Evolutionary conservation across 2,329 filamentous ascomycete genomes (phyloP), one percentile per base, ranked within the genome.

Genomic region (Aspergillus chevalieri): DNA sequence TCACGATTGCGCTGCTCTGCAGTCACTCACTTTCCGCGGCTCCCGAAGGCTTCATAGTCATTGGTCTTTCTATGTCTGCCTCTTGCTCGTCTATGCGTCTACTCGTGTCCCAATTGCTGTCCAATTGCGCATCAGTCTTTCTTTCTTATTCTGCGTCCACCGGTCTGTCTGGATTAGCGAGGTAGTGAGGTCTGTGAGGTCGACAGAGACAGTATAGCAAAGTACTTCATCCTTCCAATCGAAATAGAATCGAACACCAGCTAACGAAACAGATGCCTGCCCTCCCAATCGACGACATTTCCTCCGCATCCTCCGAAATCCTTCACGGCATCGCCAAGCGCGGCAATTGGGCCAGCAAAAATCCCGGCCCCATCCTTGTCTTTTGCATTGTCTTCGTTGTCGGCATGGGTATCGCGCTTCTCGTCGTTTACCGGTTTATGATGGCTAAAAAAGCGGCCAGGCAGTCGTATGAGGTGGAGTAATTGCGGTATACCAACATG

Each of bases 301-400:
- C 38, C 9, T 41, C 38, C 38, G 52, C 22, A 15, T 46, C 17
- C 50, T 53, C 38, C 46, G 50, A 45, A 24, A 36, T 26, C 22
- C 28, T 26, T 15, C 30, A 57, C 43, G 65, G 69, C 46, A 58
- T 82, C 53, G 63, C 70, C 34, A 59, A 58, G 19, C 55, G 61
- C 42, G 46, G 52, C 61, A 81, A 83, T 73, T 85, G 79, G 78
- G 79, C 81, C 21, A 57, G 67, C 52, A 60, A 67, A 28, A 78
- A 85, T 61, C 74, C 78, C 42, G 82, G 82, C 65, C 80, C 84
- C 54, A 74, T 85, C 46, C 70, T 84, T 55, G 82, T 85, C 49
- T 82, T 85, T 67, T 74, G 70, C 66, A 80, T 85, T 57, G 72
- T 83, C 65, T 79, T 79, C 60, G 59, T 81, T 52, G 77, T 85